A percentile compares a stretch with the other conserved stretches of the same genome.
These are phyloP conservation scores for Colletotrichum euphorbiae DNA, from an alignment of 2,329 filamentous ascomycete genomes.

Conservation along the genomic window DNA sequence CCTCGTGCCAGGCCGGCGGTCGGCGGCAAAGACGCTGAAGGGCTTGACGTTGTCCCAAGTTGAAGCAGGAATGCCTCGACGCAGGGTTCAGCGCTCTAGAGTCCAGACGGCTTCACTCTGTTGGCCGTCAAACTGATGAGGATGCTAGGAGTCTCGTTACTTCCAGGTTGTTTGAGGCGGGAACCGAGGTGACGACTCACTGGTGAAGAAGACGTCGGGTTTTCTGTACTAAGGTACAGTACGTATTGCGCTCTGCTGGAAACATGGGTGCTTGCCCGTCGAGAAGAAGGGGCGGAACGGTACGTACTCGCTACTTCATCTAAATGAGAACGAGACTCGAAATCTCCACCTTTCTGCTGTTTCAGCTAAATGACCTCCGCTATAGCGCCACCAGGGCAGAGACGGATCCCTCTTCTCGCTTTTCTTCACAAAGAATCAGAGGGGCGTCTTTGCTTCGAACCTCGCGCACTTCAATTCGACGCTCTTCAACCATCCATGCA, in stretches of 20 bases:
- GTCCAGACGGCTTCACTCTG: background rate
- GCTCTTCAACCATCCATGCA: conserved; percentile 29
- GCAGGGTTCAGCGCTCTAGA: conserved; percentile 11
- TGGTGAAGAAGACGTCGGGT: too few relatives aligned
- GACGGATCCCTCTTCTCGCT: conserved; percentile 28
- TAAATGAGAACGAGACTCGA: conserved; percentile 19
- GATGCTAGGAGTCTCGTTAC: too few relatives aligned
- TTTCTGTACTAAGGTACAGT: too few relatives aligned
- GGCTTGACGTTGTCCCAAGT: background rate
- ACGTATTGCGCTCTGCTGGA: too few relatives aligned
- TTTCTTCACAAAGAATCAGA: conserved; percentile 19
- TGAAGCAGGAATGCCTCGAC: conserved; percentile 1
- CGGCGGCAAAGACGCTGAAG: background rate
- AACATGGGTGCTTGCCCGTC: background rate
- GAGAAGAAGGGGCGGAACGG: background rate
- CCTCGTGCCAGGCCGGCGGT: background rate
- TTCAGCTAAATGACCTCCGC: conserved; percentile 38
- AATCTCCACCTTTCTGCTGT: conserved; percentile 33
- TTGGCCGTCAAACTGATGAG: too few relatives aligned
- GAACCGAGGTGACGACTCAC: background rate
- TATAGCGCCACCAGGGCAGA: conserved; percentile 34
- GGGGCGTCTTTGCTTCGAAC: conserved; percentile 6
- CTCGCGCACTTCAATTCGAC: background rate
- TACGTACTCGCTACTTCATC: conserved; percentile 22
- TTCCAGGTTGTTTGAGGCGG: too few relatives aligned